Evolutionary conservation across 2,329 filamentous ascomycete genomes (phyloP), one percentile per base, ranked within the genome.

Genomic region (Aspergillus pseudoterreus): DNA sequence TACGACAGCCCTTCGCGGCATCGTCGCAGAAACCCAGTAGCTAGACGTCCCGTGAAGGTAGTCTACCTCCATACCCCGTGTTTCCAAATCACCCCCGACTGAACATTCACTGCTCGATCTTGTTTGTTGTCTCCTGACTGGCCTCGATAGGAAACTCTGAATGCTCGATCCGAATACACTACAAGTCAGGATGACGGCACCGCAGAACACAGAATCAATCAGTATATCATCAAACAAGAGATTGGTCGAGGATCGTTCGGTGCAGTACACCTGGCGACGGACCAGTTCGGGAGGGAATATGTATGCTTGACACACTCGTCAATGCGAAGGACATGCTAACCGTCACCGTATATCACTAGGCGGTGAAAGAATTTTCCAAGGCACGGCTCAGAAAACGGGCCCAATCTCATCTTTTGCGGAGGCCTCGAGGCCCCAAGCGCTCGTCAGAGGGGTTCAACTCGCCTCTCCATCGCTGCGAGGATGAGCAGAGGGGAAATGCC

Each of bases 331-430:
- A 15, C 57, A 60, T 54, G 24, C 49, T 55, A 35, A 54, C 46
- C 35, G 6, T 6, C 12, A 10, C 8, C 48, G 2, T 19, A 48
- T 48, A 44, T 50, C 46, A 53, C 17, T 66, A 96, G 92, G 92
- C 94, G 52, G 84, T 97, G 67, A 99, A 99, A 72, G 92, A 97
- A 66, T 97, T 99, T 72, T 97, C 92, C 53, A 99, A 99, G 69
- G 84, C 89, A 2, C 85, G 92, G 33, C 77, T 99, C 49, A 85
- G 92, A 46, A 96, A 92, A 74, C 87, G 91, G 50, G 90, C 88
- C 14, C 91, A 96, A 67, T 96, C 92, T 11, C 87, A 94, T 69
- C 85, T 96, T 53, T 79, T 99, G 43, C 85, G 85, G 53, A 78
- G 81, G 57, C 83, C 84, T 15, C 78, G 81, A 57, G 74, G 73